Conservation (phyloP, 495 filamentous ascomycete species). For the Hypomontagnella monticulosa region DNA sequence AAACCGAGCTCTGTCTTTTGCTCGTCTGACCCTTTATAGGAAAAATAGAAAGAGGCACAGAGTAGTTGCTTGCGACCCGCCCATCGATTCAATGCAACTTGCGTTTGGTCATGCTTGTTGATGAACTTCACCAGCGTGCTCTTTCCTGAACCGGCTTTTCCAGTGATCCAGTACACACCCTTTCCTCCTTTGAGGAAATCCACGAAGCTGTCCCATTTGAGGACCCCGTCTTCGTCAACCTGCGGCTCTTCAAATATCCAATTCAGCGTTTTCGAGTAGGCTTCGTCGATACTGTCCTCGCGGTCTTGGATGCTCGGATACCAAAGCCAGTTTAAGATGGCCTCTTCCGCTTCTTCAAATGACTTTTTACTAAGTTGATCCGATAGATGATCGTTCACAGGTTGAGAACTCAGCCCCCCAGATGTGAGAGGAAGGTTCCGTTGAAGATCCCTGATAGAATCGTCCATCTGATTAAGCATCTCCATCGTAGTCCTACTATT, state of each 20-base stretch:
- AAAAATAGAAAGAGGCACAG: constrained; percentile 44
- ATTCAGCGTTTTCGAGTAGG: constrained; percentile 39
- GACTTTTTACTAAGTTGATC: neutral
- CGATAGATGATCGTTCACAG: neutral
- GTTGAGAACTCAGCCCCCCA: neutral
- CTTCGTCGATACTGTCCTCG: constrained; percentile 35
- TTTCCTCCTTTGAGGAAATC: constrained; percentile 9
- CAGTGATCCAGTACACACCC: constrained; percentile 48
- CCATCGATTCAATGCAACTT: constrained; percentile 33
- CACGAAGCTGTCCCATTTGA: constrained; percentile 14
- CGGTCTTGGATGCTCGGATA: constrained; percentile 42
- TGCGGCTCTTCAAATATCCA: constrained; percentile 42
- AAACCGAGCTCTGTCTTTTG: constrained; percentile 46
- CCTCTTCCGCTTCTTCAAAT: constrained; percentile 6
- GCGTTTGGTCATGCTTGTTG: constrained; percentile 33
- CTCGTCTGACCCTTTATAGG: constrained; percentile 37
- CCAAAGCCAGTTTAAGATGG: constrained; percentile 28
- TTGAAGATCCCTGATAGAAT: neutral
- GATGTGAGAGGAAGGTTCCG: neutral
- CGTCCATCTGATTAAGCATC: neutral
- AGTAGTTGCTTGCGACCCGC: constrained; percentile 12
- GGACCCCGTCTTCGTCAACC: neutral
- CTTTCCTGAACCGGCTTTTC: constrained; percentile 54
- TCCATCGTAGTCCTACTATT: neutral
- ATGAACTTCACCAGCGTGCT: constrained; percentile 54